Conservation (phyloP, 2,329 filamentous ascomycete species). For the Aspergillus candidus region DNA sequence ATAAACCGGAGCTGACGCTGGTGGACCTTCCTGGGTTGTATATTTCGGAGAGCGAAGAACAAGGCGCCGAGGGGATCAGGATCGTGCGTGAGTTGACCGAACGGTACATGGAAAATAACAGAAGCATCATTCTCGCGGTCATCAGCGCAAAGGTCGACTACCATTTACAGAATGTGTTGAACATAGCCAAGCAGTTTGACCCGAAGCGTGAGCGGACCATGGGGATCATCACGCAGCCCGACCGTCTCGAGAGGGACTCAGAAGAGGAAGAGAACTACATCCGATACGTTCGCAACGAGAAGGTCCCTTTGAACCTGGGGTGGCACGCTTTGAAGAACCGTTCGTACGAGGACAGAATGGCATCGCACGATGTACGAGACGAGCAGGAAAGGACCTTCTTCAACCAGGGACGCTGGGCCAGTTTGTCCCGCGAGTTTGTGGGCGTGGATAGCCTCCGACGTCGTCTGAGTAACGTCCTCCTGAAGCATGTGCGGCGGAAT, state of each 20-base stretch:
- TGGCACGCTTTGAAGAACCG: conserved; percentile 48
- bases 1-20: conserved; percentile 55
- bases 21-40: conserved; percentile 59
- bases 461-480: conserved; percentile 34
- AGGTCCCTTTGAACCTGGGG: conserved; percentile 39
- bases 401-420: conserved; percentile 19
- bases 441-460: conserved; percentile 33
- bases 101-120: conserved; percentile 51
- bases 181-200: conserved; percentile 38
- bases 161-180: conserved; percentile 54
- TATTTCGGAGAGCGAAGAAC: conserved; percentile 48
- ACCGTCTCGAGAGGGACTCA: conserved; percentile 32
- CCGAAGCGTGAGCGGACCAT: conserved; percentile 29
- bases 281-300: conserved; percentile 36
- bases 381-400: conserved; percentile 31
- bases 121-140: conserved; percentile 56
- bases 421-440: conserved; percentile 18
- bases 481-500: conserved; percentile 23
- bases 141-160: conserved; percentile 47
- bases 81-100: conserved; percentile 46
- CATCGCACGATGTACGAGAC: conserved; percentile 24
- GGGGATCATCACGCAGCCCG: conserved; percentile 46
- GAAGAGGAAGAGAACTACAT: conserved; percentile 32
- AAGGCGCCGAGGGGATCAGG: conserved; percentile 47
- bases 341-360: conserved; percentile 29